Conservation (phyloP, 192 early-diverging fungal genomes). For the Coemansia sp. region DNA sequence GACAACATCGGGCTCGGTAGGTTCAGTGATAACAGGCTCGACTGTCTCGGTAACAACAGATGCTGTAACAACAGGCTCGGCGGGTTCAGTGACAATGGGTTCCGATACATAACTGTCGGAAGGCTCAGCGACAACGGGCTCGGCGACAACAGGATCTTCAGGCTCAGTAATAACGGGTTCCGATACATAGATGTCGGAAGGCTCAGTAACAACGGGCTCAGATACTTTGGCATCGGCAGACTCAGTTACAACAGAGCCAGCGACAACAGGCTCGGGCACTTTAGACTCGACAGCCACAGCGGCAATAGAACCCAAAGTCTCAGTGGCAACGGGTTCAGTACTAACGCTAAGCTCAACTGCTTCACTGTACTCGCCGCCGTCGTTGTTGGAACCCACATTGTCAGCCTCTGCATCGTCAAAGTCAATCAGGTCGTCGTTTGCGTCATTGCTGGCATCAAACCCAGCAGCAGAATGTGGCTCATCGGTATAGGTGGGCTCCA, state of each 20-base stretch:
- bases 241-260: too few relatives aligned
- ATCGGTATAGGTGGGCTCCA: background rate
- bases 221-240: too few relatives aligned
- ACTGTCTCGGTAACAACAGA: too few relatives aligned
- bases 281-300: too few relatives aligned
- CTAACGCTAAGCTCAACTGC: background rate
- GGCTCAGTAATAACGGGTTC: background rate
- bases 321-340: background rate
- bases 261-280: too few relatives aligned
- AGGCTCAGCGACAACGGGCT: background rate
- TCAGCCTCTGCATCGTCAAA: constrained; percentile 13
- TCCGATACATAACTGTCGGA: background rate
- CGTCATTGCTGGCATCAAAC: background rate
- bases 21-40: too few relatives aligned
- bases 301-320: too few relatives aligned
- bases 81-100: background rate
- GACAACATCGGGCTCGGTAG: background rate
- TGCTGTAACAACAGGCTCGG: background rate
- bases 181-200: background rate
- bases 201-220: background rate
- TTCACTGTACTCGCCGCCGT: background rate
- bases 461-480: too few relatives aligned
- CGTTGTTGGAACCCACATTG: background rate
- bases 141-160: too few relatives aligned
- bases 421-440: constrained; percentile 13